Conservation (phyloP, 2,329 filamentous ascomycete genomes). For the Passalora sequoiae region DNA sequence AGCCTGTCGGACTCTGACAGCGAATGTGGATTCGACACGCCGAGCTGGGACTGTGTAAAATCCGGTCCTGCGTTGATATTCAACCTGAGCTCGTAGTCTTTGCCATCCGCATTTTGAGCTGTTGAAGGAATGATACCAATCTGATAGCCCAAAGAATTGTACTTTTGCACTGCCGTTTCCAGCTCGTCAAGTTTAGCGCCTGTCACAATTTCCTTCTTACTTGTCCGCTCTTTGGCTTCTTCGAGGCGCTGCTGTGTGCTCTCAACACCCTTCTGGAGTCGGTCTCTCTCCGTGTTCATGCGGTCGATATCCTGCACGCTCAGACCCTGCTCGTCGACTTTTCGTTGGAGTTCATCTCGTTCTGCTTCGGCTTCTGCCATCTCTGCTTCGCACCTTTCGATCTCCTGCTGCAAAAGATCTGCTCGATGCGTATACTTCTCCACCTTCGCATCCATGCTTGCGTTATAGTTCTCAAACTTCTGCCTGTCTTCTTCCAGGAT, state of each 20-base stretch:
- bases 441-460: conserved; percentile 72
- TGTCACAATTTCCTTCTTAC: conserved; percentile 84
- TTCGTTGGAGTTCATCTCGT: conserved; percentile 69
- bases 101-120: conserved; percentile 77
- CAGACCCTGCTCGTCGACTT: conserved; percentile 88
- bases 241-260: conserved; percentile 70
- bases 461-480: conserved; percentile 95
- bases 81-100: conserved; percentile 78
- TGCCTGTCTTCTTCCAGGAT: conserved; percentile 90
- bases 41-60: conserved; percentile 56
- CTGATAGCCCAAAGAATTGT: conserved; percentile 92
- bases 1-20: conserved; percentile 60
- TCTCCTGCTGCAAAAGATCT: conserved; percentile 76
- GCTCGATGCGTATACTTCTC: conserved; percentile 83
- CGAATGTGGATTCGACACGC: conserved; percentile 40
- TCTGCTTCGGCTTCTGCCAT: conserved; percentile 78
- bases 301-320: conserved; percentile 98
- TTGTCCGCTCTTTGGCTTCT: conserved; percentile 74
- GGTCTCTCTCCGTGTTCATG: conserved; percentile 92
- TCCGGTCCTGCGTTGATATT: conserved; percentile 73
- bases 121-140: conserved; percentile 82
- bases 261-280: conserved; percentile 84
- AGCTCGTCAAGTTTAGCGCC: conserved; percentile 82
- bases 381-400: conserved; percentile 71
- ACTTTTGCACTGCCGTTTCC: conserved; percentile 82